Evolutionary conservation across 345 rosid species (phyloP), one percentile per base, ranked within the genome.

Genomic region (Ceriops zippeliana): DNA sequence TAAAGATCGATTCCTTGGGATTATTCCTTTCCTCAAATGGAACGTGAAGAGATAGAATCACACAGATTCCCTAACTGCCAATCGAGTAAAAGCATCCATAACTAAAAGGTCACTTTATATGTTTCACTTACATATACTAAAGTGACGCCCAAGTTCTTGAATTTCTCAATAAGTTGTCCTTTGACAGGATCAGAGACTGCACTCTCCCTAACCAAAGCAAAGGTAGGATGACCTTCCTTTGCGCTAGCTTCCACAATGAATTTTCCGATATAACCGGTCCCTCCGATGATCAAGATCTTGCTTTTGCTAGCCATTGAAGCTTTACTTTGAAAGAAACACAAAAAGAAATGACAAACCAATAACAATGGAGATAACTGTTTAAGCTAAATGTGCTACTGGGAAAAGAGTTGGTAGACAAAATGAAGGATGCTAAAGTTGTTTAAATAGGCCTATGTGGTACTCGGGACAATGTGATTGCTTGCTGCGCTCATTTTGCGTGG

Each of bases 181-280:
- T 88, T 92, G 35, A 68, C 80, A 8, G 88, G 84, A 58, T 86
- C 88, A 20, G 95, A 75, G 27, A 78, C 63, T 0, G 89, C 66
- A 37, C 70, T 68, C 70, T 88, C 85, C 59, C 96, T 77, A 7
- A 90, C 87, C 51, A 92, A 67, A 31, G 80, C 89, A 16, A 88
- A 87, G 15, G 92, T 87, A 11, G 84, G 85, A 68, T 90, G 85
- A 6, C 90, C 85, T 5, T 85, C 79, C 63, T 75, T 86, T 0
- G 70, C 85, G 72, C 87, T 84, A 6, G 86, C 95, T 78, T 86
- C 87, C 5, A 87, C 81, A 0, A 90, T 75, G 79, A 85, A 82
- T 61, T 86, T 89, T 24, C 98, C 93, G 59, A 89, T 78, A 82
- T 89, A 79, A 7, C 96, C 96, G 8, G 93, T 91, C 0, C 90